phyloP scores from a whole-genome alignment of 2,329 filamentous ascomycete species.

The Phialophora macrospora region DNA sequence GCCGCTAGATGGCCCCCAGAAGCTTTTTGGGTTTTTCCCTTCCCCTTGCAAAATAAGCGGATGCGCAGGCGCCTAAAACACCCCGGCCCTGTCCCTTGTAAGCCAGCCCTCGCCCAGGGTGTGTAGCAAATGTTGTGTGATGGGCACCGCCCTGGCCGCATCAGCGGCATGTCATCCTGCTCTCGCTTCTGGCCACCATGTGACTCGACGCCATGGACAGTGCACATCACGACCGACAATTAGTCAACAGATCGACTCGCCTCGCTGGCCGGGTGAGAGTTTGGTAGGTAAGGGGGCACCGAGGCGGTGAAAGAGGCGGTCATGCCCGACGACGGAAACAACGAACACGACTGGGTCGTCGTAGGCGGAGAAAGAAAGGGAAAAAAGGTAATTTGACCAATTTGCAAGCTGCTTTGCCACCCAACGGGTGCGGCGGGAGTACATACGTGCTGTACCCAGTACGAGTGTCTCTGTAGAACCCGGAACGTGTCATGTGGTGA shows the following conservation, averaged over 20 bases:
- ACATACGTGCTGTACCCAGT: neutral
- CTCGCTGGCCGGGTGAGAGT: neutral
- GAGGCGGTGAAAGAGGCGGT: conserved; percentile 37
- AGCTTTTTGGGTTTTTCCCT: conserved; percentile 23
- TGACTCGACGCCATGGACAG: neutral
- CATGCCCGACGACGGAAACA: conserved; percentile 28
- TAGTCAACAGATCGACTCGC: neutral
- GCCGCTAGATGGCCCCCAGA: conserved; percentile 30
- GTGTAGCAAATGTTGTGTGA: neutral
- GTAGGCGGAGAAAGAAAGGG: conserved; percentile 6
- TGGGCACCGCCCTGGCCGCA: conserved; percentile 4
- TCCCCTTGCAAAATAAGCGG: conserved; percentile 1
- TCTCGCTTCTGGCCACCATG: conserved; percentile 9
- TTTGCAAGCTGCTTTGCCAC: conserved; percentile 5
- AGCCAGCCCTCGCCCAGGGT: neutral
- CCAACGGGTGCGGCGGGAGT: neutral
- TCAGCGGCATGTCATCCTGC: conserved; percentile 20
- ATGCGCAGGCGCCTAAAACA: neutral
- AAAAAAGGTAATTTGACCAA: neutral
- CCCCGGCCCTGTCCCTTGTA: neutral
- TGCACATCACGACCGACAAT: neutral
- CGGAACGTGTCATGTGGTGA: conserved; percentile 1
- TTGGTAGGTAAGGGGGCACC: neutral
- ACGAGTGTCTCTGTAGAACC: neutral
- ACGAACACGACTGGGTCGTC: conserved; percentile 2